phyloP scores from a whole-genome alignment of 2,329 filamentous ascomycete species.

The Aspergillus candidus region DNA sequence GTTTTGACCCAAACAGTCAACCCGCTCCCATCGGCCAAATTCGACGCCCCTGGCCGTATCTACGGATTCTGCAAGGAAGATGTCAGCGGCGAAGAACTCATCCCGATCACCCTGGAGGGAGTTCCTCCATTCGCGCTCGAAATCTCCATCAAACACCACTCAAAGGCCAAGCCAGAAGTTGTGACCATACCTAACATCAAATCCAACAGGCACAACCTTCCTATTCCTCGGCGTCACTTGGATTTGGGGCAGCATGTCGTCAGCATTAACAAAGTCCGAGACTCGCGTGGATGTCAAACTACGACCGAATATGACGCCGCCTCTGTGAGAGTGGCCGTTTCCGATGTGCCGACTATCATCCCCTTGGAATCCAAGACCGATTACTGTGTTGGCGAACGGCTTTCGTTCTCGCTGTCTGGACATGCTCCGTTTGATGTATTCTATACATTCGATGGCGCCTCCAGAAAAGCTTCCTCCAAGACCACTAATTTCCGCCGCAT shows the following conservation, averaged over 20 bases:
- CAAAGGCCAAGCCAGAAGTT: constrained; percentile 69
- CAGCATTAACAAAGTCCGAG: constrained; percentile 81
- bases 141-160: constrained; percentile 87
- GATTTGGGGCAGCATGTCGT: constrained; percentile 85
- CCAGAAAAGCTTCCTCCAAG: constrained; percentile 64
- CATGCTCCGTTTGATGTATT: constrained; percentile 87
- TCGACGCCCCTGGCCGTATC: constrained; percentile 79
- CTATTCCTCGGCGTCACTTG: constrained; percentile 76
- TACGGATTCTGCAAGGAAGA: constrained; percentile 95
- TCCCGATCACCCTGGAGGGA: constrained; percentile 79
- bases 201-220: constrained; percentile 67
- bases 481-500: constrained; percentile 87
- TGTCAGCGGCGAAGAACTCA: constrained; percentile 72
- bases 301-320: constrained; percentile 65
- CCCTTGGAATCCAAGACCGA: constrained; percentile 76
- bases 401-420: constrained; percentile 86
- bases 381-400: constrained; percentile 92
- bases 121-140: constrained; percentile 84
- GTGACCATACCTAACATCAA: constrained; percentile 76
- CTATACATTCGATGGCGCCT: constrained; percentile 77
- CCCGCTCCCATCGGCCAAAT: constrained; percentile 72
- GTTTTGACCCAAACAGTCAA: constrained; percentile 77
- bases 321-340: constrained; percentile 83
- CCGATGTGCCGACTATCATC: constrained; percentile 86
- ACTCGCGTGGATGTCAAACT: constrained; percentile 78